Conservation (phyloP, 2,329 filamentous ascomycete species). For the Aureobasidium sp. region DNA sequence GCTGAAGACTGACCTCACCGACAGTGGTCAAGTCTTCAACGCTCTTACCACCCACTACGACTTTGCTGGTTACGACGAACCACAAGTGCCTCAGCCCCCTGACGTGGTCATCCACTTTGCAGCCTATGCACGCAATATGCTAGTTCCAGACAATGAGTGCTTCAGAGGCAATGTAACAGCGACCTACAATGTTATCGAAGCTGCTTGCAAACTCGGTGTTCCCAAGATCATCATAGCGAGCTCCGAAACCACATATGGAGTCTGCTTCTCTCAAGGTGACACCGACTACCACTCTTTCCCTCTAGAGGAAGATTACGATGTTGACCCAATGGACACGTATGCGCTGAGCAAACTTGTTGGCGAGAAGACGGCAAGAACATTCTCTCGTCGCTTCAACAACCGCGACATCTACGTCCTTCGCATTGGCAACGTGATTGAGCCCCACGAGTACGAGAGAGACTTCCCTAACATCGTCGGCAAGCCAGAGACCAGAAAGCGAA, state of each 20-base stretch:
- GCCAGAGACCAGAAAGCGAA: slow-evolving; percentile 46
- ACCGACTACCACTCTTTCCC: slow-evolving; percentile 52
- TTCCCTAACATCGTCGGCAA: slow-evolving; percentile 46
- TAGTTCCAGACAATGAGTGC: slow-evolving; percentile 54
- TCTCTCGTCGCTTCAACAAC: slow-evolving; percentile 47
- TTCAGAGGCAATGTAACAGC: slow-evolving; percentile 50
- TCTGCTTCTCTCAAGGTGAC: slow-evolving; percentile 54
- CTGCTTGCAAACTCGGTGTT: slow-evolving; percentile 54
- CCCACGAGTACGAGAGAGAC: slow-evolving; percentile 50
- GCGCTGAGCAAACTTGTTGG: slow-evolving; percentile 54
- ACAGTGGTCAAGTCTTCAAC: slow-evolving; percentile 50
- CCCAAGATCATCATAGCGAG: slow-evolving; percentile 56
- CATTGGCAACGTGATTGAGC: slow-evolving; percentile 56
- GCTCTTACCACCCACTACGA: slow-evolving; percentile 51
- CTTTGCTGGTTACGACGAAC: slow-evolving; percentile 43
- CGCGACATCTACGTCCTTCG: slow-evolving; percentile 54
- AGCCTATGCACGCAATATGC: slow-evolving; percentile 53
- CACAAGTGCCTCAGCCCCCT: slow-evolving; percentile 38
- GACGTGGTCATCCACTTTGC: slow-evolving; percentile 58
- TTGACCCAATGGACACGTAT: slow-evolving; percentile 56
- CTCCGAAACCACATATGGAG: slow-evolving; percentile 54
- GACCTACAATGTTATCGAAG: slow-evolving; percentile 58
- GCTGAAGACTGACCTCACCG: slow-evolving; percentile 49
- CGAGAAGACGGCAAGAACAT: slow-evolving; percentile 51
- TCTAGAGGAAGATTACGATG: slow-evolving; percentile 52